Evolutionary conservation across 805 yeast species (phyloP).

Genomic region (Yamadazyma nakazawae): DNA sequence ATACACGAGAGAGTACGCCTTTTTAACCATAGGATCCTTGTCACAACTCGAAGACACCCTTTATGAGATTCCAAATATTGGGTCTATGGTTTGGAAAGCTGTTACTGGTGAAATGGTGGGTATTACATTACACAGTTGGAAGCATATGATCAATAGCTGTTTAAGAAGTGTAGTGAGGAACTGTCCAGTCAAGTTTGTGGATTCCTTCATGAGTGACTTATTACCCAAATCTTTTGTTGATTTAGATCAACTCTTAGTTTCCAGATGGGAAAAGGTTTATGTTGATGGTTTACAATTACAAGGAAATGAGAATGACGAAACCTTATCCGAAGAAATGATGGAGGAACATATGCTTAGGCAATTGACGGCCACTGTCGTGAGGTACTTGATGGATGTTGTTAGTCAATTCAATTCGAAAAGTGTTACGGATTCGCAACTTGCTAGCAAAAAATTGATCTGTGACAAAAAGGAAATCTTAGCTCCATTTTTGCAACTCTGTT

Average conservation of each 20-base stretch:
- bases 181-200: slow-evolving; percentile 73
- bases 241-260: slow-evolving; percentile 69
- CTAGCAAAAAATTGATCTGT: slow-evolving; percentile 63
- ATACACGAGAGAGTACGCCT: slow-evolving; percentile 94
- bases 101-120: slow-evolving; percentile 84
- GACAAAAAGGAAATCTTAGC: slow-evolving; percentile 65
- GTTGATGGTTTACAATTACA: slow-evolving; percentile 54
- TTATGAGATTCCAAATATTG: slow-evolving; percentile 81
- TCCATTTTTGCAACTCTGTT: slow-evolving; percentile 70
- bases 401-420: slow-evolving; percentile 66
- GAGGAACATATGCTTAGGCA: slow-evolving; percentile 93
- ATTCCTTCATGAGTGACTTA: slow-evolving; percentile 68
- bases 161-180: slow-evolving; percentile 81
- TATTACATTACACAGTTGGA: slow-evolving; percentile 92
- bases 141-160: slow-evolving; percentile 90
- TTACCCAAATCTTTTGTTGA: slow-evolving; percentile 74
- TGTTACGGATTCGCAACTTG: slow-evolving; percentile 57
- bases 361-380: slow-evolving; percentile 84
- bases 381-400: slow-evolving; percentile 81
- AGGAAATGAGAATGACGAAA: slow-evolving; percentile 69
- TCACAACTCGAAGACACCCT: slow-evolving; percentile 86
- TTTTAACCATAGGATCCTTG: slow-evolving; percentile 83
- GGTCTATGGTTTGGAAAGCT: slow-evolving; percentile 74
- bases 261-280: slow-evolving; percentile 71
- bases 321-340: slow-evolving; percentile 95